Evolutionary conservation across 2,329 filamentous ascomycete species (phyloP), one percentile per base, ranked within the genome.

Genomic region (Plectosphaerella sp.): DNA sequence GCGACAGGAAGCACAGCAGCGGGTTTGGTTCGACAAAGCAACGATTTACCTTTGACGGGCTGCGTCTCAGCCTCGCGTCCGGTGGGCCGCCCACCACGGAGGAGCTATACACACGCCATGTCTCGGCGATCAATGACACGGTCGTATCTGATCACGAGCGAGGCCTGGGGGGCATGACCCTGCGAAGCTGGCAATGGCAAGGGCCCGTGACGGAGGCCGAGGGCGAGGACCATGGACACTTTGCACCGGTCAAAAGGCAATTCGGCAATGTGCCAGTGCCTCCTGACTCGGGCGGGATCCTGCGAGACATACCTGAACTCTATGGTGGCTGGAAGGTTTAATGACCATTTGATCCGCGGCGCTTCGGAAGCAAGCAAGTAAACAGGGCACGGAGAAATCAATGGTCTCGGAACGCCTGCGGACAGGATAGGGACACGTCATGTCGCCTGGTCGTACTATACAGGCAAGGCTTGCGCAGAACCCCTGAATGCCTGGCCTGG

Each of bases 1-100:
- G 62, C 35, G 72, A 78, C 11, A 69, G 71, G 55, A 74, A 69
- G 55, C 70, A 64, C 48, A 75, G 76, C 47, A 76, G 68, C 15
- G 79, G 79, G 15, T 78, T 69, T 49, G 84, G 84, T 8, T 74
- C 67, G 22, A 83, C 80, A 7, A 72, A 72, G 52, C 84, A 89
- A 65, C 66, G 71, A 2, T 79, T 87, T 55, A 64, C 59, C 7
- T 82, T 88, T 55, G 70, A 69, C n/a, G 76, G 77, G 6, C 61
- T 78, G 35, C 57, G 58, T 5, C 28, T 33, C 28, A 33, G 28
- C 28, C 28, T 33, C 28, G 28, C 28, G 8, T 58, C 55, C 4
- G 57, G 57, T 1, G 61, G 58, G 4, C 47, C 56, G 16, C n/a
- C 37, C 15, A 39, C 45, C 58, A 58, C 22, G 58, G 59, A 45